A percentile compares a stretch with the other conserved stretches of the same genome.
These are phyloP conservation scores for Pseudotsuga menziesii DNA, from an alignment of 75 land plant species.

Conservation along the genomic window DNA sequence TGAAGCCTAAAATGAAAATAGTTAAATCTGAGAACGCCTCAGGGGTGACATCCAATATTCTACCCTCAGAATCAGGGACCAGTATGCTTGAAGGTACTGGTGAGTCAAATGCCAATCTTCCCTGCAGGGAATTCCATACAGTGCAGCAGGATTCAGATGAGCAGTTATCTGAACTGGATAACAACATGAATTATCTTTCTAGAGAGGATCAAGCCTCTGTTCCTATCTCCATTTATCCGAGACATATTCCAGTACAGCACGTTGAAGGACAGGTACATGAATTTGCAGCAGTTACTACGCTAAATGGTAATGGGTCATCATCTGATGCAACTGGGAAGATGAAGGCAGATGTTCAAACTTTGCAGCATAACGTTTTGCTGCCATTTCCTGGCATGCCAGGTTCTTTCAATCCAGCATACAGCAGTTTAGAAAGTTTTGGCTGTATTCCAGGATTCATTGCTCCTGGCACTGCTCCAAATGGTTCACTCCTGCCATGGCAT, in stretches of 20 bases:
- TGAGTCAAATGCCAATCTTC: neutral
- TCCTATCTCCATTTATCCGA: conserved; percentile 27
- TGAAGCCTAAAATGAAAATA: conserved; percentile 1
- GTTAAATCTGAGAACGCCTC: neutral
- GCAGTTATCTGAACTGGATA: conserved; percentile 11
- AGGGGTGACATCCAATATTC: neutral
- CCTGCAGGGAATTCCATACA: neutral
- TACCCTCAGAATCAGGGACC: neutral
- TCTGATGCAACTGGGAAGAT: neutral
- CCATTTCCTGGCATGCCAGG: conserved; percentile 28
- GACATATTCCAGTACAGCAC: conserved; percentile 42
- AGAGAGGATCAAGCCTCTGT: neutral
- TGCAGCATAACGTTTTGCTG: conserved; percentile 10
- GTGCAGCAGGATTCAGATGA: conserved; percentile 10
- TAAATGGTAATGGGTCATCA: neutral
- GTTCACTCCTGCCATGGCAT: conserved; percentile 44
- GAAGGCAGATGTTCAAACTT: neutral
- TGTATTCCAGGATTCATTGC: conserved; percentile 14
- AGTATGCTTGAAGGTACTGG: conserved; percentile 6
- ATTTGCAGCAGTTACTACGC: conserved; percentile 4
- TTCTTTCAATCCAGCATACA: conserved; percentile 16
- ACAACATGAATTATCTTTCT: conserved; percentile 2
- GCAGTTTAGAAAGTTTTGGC: conserved; percentile 18
- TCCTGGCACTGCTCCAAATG: conserved; percentile 29
- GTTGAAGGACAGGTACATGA: conserved; percentile 21